Percentiles rank a stretch among this genome's conserved stretches.
These are phyloP conservation scores for Sequoiadendron giganteum DNA, from an alignment of 75 land plant genomes.

Conservation along the genomic window DNA sequence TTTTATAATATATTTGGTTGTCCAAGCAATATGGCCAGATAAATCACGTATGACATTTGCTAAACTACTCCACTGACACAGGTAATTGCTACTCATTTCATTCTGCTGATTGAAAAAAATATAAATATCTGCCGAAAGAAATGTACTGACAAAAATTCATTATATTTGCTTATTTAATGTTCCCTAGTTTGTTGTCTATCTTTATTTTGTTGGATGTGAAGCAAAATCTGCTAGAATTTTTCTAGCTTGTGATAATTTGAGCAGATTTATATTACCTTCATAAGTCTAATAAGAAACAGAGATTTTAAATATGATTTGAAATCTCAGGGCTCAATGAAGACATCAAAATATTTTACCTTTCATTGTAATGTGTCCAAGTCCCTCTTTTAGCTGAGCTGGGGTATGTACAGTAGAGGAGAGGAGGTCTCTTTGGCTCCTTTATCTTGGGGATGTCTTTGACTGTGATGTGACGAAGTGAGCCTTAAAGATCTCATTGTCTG, in stretches of 20 bases:
- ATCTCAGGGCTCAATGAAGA: background rate
- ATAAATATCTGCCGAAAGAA: too few relatives aligned
- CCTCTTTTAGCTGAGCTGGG: background rate
- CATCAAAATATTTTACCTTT: background rate
- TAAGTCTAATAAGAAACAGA: background rate
- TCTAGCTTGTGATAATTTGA: background rate
- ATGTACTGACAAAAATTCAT: too few relatives aligned
- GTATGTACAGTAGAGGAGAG: background rate
- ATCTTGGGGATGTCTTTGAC: background rate
- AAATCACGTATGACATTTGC: background rate
- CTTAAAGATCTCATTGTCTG: background rate
- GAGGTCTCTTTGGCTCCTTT: background rate
- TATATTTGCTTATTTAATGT: background rate
- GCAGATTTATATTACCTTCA: background rate
- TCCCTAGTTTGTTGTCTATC: background rate
- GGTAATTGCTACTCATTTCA: background rate
- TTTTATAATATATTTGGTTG: conserved; percentile 51
- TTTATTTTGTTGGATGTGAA: background rate
- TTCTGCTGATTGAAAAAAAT: background rate
- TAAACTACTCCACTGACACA: too few relatives aligned
- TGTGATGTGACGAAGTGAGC: background rate
- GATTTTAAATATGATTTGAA: background rate
- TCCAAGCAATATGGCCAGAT: conserved; percentile 10
- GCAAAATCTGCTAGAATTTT: background rate
- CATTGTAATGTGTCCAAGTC: background rate